Percentiles rank a stretch among this genome's conserved stretches.
Conservation (phyloP, 768 basidiomycete species). For the Pleurotus citrinopileatus region DNA sequence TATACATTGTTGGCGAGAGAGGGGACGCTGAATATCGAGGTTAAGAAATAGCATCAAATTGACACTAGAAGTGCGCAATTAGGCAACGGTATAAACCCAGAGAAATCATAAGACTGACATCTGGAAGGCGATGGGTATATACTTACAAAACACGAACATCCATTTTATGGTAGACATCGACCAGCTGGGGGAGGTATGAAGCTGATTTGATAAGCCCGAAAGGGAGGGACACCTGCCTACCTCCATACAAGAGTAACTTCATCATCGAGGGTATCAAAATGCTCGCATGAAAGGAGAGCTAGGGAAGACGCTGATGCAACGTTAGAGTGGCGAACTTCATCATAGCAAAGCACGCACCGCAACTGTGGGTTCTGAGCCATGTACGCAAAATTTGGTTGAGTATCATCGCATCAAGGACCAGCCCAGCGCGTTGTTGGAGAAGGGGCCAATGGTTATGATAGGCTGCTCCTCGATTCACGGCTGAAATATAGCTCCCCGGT, state of each 20-base stretch:
- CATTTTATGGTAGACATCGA: neutral
- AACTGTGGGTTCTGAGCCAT: neutral
- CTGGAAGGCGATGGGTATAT: neutral
- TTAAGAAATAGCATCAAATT: neutral
- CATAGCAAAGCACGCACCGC: neutral
- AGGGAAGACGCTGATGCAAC: neutral
- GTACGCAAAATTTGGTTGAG: neutral
- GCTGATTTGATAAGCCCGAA: neutral
- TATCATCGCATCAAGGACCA: no score
- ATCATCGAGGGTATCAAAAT: neutral
- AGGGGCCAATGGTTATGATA: no score
- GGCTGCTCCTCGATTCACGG: no score
- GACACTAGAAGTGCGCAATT: neutral
- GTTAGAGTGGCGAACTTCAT: no score
- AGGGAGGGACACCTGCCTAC: neutral
- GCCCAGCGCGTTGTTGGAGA: no score
- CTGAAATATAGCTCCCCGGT: no score
- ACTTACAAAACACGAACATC: neutral
- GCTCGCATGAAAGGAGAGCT: neutral
- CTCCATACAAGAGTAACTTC: neutral
- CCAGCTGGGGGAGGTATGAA: neutral
- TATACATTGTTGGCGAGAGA: slow-evolving; percentile 1
- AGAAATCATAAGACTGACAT: neutral
- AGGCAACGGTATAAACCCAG: neutral
- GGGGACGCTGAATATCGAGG: neutral